Evolutionary conservation across 257 asterid genomes (phyloP), one percentile per base, ranked within the genome.

Genomic region (Fraxinus cuspidata): DNA sequence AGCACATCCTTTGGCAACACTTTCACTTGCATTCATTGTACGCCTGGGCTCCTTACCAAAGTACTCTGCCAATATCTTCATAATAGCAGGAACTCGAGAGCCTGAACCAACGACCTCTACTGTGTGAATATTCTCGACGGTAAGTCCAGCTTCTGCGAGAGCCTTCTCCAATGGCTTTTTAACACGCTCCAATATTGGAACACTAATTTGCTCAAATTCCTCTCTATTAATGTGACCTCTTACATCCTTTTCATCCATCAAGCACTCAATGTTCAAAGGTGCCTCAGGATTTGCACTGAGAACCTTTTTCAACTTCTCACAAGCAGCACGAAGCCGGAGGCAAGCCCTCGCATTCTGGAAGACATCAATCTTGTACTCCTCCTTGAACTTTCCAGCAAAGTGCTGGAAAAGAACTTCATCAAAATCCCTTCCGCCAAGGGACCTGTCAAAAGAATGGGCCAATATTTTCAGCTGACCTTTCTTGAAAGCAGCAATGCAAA

Each of bases 21-120:
- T 85, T 76, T 87, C 90, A 70, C 89, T 84, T n/a, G 89, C 90
- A 85, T 87, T 87, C 90, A 87, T 87, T 31, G 90, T 87, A 16
- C 90, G 88, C 49, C 90, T 80, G 11, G 90, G 90, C 66, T 87
- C 89, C 83, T 81, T 87, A 3, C 87, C 87, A 7, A 87, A 87
- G 79, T 85, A 87, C 72, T 87, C 90, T 0, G 89, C 71, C 83
- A 87, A 72, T 44, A 85, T 87, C 79, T 82, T 81, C 53, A 87
- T 70, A 51, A 85, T 15, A n/a, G 90, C 87, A 37, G 90, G 90
- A 4, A 87, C 90, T 63, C 90, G 84, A 72, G 90, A 87, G 49
- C 89, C 82, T 25, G 90, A 87, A 67, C 90, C 90, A 81, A 87
- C 76, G 13, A 87, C 87, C 82, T 87, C 90, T 51, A 87, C 87